Conservation (phyloP, 2,329 filamentous ascomycete species). For the Ceratocystis albifundus region DNA sequence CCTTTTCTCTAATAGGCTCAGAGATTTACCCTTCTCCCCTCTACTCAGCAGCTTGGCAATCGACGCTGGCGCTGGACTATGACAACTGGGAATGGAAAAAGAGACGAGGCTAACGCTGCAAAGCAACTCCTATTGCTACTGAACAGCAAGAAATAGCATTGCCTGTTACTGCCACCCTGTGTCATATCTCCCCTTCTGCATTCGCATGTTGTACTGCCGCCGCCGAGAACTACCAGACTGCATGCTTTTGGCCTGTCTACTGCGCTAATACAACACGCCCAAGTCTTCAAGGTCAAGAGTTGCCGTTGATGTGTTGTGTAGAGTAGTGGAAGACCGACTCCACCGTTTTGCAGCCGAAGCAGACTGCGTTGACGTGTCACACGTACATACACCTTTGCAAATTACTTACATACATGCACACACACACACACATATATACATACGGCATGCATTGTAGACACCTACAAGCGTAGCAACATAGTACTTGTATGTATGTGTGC, state of each 20-base stretch:
- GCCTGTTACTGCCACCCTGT: not conserved
- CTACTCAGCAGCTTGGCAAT: not conserved
- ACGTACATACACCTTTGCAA: too few relatives aligned
- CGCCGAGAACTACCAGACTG: not conserved
- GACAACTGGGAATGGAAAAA: not conserved
- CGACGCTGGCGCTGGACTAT: not conserved
- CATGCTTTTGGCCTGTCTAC: not conserved
- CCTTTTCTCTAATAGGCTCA: not conserved
- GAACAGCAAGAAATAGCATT: not conserved
- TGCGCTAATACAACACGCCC: not conserved
- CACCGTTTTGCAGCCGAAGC: constrained; percentile 3
- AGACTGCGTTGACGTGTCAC: not conserved
- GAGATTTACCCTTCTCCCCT: not conserved
- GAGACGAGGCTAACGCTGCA: not conserved
- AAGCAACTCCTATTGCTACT: not conserved
- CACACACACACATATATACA: not conserved
- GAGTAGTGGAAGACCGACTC: not conserved
- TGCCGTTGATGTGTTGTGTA: not conserved
- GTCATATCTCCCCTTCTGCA: not conserved
- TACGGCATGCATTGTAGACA: not conserved
- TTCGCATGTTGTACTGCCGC: not conserved
- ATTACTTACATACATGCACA: not conserved
- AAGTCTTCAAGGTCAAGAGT: not conserved
- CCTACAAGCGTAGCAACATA: not conserved
- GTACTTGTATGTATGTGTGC: not conserved